phyloP scores from a whole-genome alignment of 495 filamentous ascomycete species.

The Pseudotulostoma volvatum region DNA sequence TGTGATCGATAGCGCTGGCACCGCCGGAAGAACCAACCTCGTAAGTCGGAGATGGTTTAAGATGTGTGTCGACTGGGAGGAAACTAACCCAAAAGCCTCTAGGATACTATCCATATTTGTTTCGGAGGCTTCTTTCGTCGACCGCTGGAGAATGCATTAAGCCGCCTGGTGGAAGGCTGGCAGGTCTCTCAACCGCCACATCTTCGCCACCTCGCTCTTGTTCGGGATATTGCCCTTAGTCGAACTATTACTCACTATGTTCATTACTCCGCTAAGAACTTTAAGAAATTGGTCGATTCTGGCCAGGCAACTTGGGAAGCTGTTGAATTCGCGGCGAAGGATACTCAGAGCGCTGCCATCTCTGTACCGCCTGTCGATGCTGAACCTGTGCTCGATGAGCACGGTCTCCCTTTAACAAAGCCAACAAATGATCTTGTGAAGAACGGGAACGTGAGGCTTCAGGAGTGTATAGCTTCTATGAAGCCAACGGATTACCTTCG shows the following conservation, averaged over 20 bases:
- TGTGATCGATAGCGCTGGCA: constrained; percentile 32
- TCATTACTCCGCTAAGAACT: constrained; percentile 41
- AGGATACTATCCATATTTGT: constrained; percentile 32
- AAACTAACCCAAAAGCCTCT: constrained; percentile 4
- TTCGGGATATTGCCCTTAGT: constrained; percentile 41
- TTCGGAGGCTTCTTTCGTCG: constrained; percentile 40
- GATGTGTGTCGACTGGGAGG: no score
- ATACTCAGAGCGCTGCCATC: constrained; percentile 15
- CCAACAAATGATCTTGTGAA: constrained; percentile 18
- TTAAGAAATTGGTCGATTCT: constrained; percentile 38
- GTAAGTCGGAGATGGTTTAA: constrained; percentile 22
- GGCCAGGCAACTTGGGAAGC: constrained; percentile 42
- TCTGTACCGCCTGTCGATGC: constrained; percentile 20
- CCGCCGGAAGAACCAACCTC: constrained; percentile 33
- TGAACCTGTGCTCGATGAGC: constrained; percentile 29
- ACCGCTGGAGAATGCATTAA: constrained; percentile 39
- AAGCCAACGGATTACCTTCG: constrained; percentile 18
- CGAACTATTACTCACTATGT: constrained; percentile 38
- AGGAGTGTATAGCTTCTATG: constrained; percentile 21
- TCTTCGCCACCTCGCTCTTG: constrained; percentile 44
- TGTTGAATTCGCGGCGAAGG: constrained; percentile 31
- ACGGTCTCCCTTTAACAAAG: constrained; percentile 32
- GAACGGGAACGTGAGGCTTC: constrained; percentile 30
- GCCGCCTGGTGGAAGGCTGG: constrained; percentile 42
- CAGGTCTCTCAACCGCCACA: constrained; percentile 45